phyloP scores from a whole-genome alignment of 176 grass and related monocot genomes.

The Avena eriantha region DNA sequence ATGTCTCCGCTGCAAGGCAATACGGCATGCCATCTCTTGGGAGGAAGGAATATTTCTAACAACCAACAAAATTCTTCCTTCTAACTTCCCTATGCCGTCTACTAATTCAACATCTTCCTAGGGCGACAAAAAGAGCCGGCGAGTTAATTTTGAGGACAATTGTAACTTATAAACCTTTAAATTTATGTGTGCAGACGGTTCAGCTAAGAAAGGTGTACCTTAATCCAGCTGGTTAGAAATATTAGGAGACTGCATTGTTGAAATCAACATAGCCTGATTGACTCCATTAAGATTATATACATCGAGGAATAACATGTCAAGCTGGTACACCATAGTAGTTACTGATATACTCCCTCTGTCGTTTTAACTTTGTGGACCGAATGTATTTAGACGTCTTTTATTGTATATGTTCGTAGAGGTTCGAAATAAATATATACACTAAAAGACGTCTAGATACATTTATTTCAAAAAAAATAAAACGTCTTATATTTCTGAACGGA shows the following conservation, averaged over 20 bases:
- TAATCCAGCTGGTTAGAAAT: slow-evolving; percentile 9
- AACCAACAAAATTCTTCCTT: not conserved
- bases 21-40: slow-evolving; percentile 29
- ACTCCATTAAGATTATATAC: not conserved
- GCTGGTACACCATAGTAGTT: not conserved
- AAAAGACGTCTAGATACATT: too few species aligned
- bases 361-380: too few species aligned
- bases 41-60: slow-evolving; percentile 37
- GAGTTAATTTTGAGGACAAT: not conserved
- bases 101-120: not conserved
- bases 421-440: too few species aligned
- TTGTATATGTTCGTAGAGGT: too few species aligned
- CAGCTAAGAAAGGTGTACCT: not conserved
- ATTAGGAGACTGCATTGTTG: not conserved
- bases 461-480: too few species aligned
- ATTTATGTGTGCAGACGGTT: not conserved
- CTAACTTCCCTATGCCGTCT: not conserved
- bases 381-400: too few species aligned
- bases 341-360: too few species aligned
- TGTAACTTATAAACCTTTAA: too few species aligned
- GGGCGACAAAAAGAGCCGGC: not conserved
- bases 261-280: not conserved
- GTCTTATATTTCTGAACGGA: too few species aligned
- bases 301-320: not conserved
- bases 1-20: slow-evolving; percentile 24